A percentile compares a stretch with the other conserved stretches of the same genome.
These are phyloP conservation scores for Aureobasidium leucospermi DNA, from an alignment of 2,329 filamentous ascomycete genomes.

Conservation along the genomic window DNA sequence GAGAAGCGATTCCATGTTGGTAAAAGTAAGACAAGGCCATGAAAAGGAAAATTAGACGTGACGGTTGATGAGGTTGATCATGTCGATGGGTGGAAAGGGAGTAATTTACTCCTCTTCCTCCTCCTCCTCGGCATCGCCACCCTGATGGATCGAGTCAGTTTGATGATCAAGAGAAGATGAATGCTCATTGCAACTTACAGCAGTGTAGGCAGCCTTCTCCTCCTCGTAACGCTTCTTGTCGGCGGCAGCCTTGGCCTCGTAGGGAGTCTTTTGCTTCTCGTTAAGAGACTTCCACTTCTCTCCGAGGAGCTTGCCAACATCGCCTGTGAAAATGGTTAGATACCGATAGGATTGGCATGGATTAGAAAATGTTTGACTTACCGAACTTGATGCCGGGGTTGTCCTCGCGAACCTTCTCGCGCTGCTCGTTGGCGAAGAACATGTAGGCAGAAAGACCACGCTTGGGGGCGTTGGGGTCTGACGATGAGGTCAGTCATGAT, in stretches of 20 bases:
- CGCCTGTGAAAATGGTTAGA: conserved; percentile 46
- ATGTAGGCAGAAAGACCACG: conserved; percentile 99
- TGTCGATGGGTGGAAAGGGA: not conserved
- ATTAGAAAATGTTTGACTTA: conserved; percentile 24
- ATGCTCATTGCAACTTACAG: conserved; percentile 47
- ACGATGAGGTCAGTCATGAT: not conserved
- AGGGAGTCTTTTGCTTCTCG: conserved; percentile 86
- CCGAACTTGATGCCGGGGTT: conserved; percentile 97
- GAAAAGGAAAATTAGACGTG: conserved; percentile 12
- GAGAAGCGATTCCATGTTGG: conserved; percentile 9
- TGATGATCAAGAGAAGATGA: not conserved
- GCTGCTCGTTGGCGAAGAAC: conserved; percentile 99
- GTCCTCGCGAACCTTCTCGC: conserved; percentile 95
- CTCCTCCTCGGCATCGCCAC: conserved; percentile 26
- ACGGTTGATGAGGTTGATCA: conserved; percentile 6
- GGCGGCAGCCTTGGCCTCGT: conserved; percentile 90
- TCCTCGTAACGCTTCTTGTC: conserved; percentile 99
- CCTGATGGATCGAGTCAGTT: conserved; percentile 18
- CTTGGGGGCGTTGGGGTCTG: conserved; percentile 97
- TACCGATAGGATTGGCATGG: not conserved
- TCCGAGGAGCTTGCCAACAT: conserved; percentile 96
- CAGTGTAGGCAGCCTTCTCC: conserved; percentile 86
- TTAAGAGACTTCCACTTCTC: conserved; percentile 97
- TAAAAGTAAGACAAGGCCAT: conserved; percentile 13
- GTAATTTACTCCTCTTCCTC: conserved; percentile 30